Evolutionary conservation across 495 filamentous ascomycete genomes (phyloP), one percentile per base, ranked within the genome.

Genomic region (Achaetomiella virescens): DNA sequence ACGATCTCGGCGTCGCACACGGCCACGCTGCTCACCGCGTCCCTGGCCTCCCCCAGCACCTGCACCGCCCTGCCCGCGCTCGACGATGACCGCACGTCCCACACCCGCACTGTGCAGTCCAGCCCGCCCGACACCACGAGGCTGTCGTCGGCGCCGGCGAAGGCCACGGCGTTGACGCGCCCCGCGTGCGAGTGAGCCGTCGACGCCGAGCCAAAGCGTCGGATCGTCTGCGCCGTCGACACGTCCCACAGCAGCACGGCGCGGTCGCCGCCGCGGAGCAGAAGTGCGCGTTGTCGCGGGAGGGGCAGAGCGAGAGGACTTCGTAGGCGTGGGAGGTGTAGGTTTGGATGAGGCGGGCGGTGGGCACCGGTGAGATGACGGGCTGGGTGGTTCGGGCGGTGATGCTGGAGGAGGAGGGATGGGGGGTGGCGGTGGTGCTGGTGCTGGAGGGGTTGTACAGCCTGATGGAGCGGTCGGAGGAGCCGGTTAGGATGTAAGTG

Each of bases 171-270:
- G 68, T 97, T 95, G 33, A 98, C 75, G 24, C 89, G 73, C 17
- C 80, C 79, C 36, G 73, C 75, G 71, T 95, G 90, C 5, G 85
- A 89, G 44, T 76, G 72, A 27, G 58, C 43, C 1, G 54, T 56
- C 9, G 59, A 58, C 51, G 71, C 62, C 25, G 76, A 75, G 27
- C 75, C 77, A 75, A 91, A 95, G 29, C 92, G 78, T 27, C 85
- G 78, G 15, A 86, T 65, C 0, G 92, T 96, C 61, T 73, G 72
- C 9, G 85, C 89, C 6, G 86, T 85, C 6, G 83, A 72, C 0
- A 97, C 93, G 72, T 98, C 93, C 93, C 93, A 98, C 17, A 95
- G 79, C 65, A 96, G 95, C 5, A 95, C 89, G 61, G 78, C 79
- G 60, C 89, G 83, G 75, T 98, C 93, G 41, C 95, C 93, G 66